Percentiles rank a stretch among this genome's conserved stretches.
These are phyloP conservation scores for Aspergillus spinulosporus DNA, from an alignment of 2,329 filamentous ascomycete species.

Conservation along the genomic window DNA sequence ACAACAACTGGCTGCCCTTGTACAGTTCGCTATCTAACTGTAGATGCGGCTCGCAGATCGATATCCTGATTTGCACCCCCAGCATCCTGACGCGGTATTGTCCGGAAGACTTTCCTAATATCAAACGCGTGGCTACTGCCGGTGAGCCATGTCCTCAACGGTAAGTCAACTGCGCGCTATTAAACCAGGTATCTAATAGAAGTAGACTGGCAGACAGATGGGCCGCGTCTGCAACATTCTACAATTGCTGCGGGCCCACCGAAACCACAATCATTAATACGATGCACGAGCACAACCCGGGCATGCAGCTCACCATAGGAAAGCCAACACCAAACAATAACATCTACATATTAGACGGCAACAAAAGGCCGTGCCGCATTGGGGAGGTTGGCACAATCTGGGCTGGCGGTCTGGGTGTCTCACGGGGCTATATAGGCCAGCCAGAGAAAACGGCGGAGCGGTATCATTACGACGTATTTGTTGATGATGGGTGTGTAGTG, in stretches of 20 bases:
- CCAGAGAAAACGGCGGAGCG: constrained; percentile 11
- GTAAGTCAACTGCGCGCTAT: background rate
- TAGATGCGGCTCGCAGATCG: constrained; percentile 4
- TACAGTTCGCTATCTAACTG: background rate
- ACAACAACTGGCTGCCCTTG: background rate
- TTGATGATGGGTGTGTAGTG: constrained; percentile 8
- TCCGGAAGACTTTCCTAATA: constrained; percentile 13
- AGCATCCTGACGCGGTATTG: constrained; percentile 14
- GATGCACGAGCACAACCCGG: constrained; percentile 14
- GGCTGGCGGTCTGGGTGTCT: constrained; percentile 12
- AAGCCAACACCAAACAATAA: constrained; percentile 17
- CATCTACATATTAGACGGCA: constrained; percentile 13
- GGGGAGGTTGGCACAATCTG: constrained; percentile 14
- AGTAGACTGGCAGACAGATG: constrained; percentile 16
- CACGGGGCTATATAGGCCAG: constrained; percentile 13
- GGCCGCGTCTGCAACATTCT: constrained; percentile 7
- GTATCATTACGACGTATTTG: constrained; percentile 12
- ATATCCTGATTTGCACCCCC: constrained; percentile 17
- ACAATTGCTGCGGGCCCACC: constrained; percentile 17
- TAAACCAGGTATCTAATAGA: background rate
- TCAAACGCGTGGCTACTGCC: constrained; percentile 12
- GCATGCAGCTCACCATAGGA: constrained; percentile 11
- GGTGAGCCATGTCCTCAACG: constrained; percentile 16
- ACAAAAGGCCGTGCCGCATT: background rate
- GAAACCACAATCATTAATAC: constrained; percentile 17